Percentiles rank a stretch among this genome's conserved stretches.
Evolutionary conservation across 2,329 filamentous ascomycete genomes (phyloP).

Genomic region (Cercospora sesami): DNA sequence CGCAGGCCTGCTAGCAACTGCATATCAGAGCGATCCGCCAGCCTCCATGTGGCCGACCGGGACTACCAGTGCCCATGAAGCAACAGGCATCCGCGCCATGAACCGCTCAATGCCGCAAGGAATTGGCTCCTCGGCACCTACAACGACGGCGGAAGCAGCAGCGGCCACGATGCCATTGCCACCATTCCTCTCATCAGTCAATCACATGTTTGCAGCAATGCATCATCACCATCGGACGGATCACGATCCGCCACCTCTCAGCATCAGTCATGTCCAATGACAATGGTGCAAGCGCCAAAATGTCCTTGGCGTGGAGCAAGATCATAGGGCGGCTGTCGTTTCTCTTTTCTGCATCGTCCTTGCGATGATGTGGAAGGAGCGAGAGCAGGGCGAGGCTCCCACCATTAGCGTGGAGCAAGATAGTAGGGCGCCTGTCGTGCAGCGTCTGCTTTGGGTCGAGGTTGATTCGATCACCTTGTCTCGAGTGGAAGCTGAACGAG

Average conservation of each 20-base stretch:
- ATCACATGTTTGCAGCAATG: constrained; percentile 7
- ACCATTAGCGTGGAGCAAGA: constrained; percentile 15
- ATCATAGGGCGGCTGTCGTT: constrained; percentile 15
- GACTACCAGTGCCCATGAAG: background rate
- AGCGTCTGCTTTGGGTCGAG: background rate
- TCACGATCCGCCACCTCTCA: background rate
- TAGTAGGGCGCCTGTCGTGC: constrained; percentile 12
- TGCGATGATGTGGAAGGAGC: background rate
- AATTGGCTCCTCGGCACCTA: background rate
- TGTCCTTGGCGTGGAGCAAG: constrained; percentile 13
- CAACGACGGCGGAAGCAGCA: background rate
- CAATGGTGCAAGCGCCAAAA: constrained; percentile 15
- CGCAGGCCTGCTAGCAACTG: background rate
- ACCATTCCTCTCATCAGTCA: background rate
- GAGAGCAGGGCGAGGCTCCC: constrained; percentile 13
- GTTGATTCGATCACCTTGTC: background rate
- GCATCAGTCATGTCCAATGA: background rate
- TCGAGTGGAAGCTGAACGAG: background rate
- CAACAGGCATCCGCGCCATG: background rate
- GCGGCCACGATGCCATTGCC: background rate
- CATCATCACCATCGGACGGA: background rate
- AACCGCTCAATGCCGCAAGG: background rate
- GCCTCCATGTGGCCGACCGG: background rate
- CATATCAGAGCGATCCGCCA: background rate
- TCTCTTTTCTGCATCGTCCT: background rate